phyloP scores from a whole-genome alignment of 1,284 basidiomycete species.

The Pascua sp. region DNA sequence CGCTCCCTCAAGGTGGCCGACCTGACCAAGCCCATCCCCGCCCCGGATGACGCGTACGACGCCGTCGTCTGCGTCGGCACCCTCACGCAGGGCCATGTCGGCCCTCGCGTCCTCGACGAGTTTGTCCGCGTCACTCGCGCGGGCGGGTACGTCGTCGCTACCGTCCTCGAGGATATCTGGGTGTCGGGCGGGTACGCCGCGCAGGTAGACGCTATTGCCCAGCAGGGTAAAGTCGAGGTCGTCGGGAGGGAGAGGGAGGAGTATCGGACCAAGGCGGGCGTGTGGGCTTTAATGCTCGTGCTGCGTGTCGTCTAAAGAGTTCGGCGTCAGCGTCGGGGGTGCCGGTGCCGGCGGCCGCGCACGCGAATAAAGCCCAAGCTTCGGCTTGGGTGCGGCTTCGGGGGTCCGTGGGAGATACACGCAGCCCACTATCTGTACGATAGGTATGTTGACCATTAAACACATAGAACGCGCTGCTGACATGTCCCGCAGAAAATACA shows the following conservation, averaged over 20 bases:
- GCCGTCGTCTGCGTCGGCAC: conserved; percentile 12
- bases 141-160: conserved; percentile 6
- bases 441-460: too few relatives aligned
- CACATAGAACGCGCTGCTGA: too few relatives aligned
- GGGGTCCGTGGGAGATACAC: too few relatives aligned
- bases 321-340: too few relatives aligned
- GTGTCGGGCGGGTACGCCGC: background rate
- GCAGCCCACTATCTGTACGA: too few relatives aligned
- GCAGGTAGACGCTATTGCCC: background rate
- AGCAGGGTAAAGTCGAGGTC: background rate
- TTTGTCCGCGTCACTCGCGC: conserved; percentile 8
- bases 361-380: too few relatives aligned
- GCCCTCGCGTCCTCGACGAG: conserved; percentile 7
- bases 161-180: conserved; percentile 13
- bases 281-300: conserved; percentile 6
- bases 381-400: too few relatives aligned
- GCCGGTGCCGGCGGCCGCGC: too few relatives aligned
- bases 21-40: conserved; percentile 4
- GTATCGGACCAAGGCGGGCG: conserved; percentile 7
- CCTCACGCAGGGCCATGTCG: conserved; percentile 15
- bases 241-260: conserved; percentile 1
- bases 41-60: conserved; percentile 3
- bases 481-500: too few relatives aligned
- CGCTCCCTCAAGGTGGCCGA: conserved; percentile 2
- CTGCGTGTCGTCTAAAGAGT: too few relatives aligned